Percentiles rank a stretch among this genome's conserved stretches.
phyloP scores from a whole-genome alignment of 305 asterid genomes.

The Fraxinus greggii region DNA sequence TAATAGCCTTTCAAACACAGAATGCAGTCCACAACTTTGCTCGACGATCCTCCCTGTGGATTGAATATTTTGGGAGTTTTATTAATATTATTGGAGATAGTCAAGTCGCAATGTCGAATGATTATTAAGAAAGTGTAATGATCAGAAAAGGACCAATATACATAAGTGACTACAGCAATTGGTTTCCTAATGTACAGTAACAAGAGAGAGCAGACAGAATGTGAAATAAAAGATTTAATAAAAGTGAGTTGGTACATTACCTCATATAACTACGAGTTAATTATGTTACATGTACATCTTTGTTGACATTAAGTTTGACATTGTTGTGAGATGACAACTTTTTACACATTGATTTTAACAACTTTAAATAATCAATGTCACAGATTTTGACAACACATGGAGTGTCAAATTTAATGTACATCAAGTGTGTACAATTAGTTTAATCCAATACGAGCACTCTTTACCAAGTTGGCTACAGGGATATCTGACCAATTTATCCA shows the following conservation, averaged over 20 bases:
- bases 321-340: neutral
- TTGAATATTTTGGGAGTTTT: conserved; percentile 12
- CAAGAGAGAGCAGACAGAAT: neutral
- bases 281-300: neutral
- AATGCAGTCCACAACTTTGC: conserved; percentile 89
- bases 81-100: conserved; percentile 37
- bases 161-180: neutral
- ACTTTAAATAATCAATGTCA: neutral
- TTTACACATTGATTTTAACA: neutral
- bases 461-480: conserved; percentile 5
- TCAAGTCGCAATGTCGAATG: neutral
- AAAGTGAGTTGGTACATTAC: neutral
- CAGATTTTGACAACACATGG: neutral
- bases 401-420: no score
- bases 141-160: neutral
- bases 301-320: neutral
- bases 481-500: neutral
- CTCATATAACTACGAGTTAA: neutral
- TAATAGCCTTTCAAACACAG: conserved; percentile 84
- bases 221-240: neutral
- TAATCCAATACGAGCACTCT: neutral
- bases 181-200: conserved; percentile 4
- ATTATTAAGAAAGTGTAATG: neutral
- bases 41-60: conserved; percentile 86
- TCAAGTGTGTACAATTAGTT: no score